Evolutionary conservation across 2,329 filamentous ascomycete genomes (phyloP), one percentile per base, ranked within the genome.

Genomic region (Arachnopeziza araneosa): DNA sequence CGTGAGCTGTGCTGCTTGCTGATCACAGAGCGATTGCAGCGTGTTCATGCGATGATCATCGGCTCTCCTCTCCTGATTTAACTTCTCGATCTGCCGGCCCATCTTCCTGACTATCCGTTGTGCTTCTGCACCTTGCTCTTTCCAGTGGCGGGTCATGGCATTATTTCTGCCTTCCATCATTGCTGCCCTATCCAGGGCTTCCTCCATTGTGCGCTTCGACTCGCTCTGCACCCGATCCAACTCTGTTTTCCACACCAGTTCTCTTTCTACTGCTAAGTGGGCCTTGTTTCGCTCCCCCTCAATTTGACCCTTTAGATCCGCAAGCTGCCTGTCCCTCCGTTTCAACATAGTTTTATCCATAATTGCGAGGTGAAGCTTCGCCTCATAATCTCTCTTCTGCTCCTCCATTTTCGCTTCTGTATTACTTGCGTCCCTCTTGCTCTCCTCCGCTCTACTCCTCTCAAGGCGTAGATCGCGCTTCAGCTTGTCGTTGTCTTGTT

Each of bases 401-500:
- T 85, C 81, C 61, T 90, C 86, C 77, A 90, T 86, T 74, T 87
- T 89, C 65, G 88, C 86, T 70, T 89, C 86, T 53, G 88, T 77
- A 64, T 90, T 79, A 63, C 83, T 84, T 12, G 87, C 82, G 4
- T 83, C 81, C 70, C 89, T 84, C 66, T 84, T 84, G n/a, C 87
- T 81, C 69, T 92, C 89, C 60, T 91, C 88, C 52, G 87, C 81
- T 52, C 81, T 81, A 58, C 88, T 72, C 22, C 79, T 78, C 73
- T 89, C 86, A 59, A 88, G 83, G 68, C 87, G 80, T 60, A 90
- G 78, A 64, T 93, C 89, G 56, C 89, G 83, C 68, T 89, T 89
- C 52, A 93, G 78, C 50, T 86, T 82, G 69, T 93, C 90, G 67
- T 92, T 92, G 71, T 93, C 90, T 57, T 87, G 86, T 70, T 91